These are phyloP conservation scores for Plasmodium inui DNA, from an alignment of 169 alveolate species.

Conservation along the genomic window DNA sequence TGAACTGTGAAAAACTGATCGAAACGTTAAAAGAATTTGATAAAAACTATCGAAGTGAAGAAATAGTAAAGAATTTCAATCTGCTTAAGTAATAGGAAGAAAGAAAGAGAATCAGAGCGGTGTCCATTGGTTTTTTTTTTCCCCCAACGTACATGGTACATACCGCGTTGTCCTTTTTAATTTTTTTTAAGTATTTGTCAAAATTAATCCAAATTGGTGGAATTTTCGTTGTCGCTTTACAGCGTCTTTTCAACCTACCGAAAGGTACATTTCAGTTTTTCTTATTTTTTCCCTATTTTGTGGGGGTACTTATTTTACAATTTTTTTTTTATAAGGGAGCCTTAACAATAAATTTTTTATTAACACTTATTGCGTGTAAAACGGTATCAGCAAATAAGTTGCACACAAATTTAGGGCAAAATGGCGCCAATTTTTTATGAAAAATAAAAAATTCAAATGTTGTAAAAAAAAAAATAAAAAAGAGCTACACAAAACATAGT, in stretches of 20 bases:
- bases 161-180: not conserved
- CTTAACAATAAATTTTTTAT: not conserved
- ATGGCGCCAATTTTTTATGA: not conserved
- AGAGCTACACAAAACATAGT: not conserved
- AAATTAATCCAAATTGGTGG: not conserved
- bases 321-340: not conserved
- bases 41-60: constrained; percentile 42
- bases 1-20: constrained; percentile 28
- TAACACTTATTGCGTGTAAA: not conserved
- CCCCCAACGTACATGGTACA: not conserved
- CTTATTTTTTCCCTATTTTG: not conserved
- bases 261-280: not conserved
- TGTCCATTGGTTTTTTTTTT: not conserved
- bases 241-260: not conserved
- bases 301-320: not conserved
- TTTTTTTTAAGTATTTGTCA: not conserved
- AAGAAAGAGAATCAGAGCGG: not conserved
- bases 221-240: not conserved
- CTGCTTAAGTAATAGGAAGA: constrained; percentile 25
- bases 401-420: not conserved
- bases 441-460: not conserved
- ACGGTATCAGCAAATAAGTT: not conserved
- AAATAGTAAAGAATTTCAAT: constrained; percentile 31
- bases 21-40: constrained; percentile 26
- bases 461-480: constrained; percentile 15